Base-by-base conservation (phyloP, 208 protist genomes). In the Wallacemonas sp. region DNA sequence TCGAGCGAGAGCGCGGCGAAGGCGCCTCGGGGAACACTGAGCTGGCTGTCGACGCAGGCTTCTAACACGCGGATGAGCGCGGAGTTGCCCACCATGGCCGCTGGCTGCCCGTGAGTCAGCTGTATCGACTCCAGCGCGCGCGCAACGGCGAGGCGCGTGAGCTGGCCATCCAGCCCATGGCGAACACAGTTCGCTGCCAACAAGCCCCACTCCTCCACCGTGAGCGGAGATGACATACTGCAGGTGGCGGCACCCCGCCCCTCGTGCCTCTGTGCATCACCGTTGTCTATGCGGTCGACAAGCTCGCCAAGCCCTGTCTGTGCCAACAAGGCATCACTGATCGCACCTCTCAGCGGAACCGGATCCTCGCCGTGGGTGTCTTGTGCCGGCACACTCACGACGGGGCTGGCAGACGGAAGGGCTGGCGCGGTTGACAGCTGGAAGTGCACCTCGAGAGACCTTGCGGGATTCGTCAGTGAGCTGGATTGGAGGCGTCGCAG, bases 401-500 rank as follows among this genome's bases (percentile, higher is more conserved):
- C 26, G 37, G 24, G 17, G 24, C 41, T 3, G 5, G 39, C 10
- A n/a, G 24, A 32, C 50, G 50, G 5, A 38, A 32, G 3, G 4
- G 12, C 6, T 27, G 50, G 30, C 9, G 17, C 21, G 30, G 50
- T 26, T 10, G 52, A 48, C 1, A 75, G 12, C 2, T 52, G 50
- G 68, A 93, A 93, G 69, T 93, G 87, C 0, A 81, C 78, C 50
- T 84, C 81, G 5, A 93, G 78, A 6, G 76, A 82, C 30, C 87
- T 83, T 5, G 83, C 64, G 0, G 72, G 73, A 38, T 93, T 89
- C 21, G 68, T 72, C 30, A 80, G 65, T 0, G 87, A 89, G 65
- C 78, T 86, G 2, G 87, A 93, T 64, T 93, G 87, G 71, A 93
- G 75, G 21, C 87, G 83, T 2, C 87, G 83, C 9, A 93, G 74